Base-by-base conservation (phyloP, 306 rosid species). In the Cucurbita pepo region DNA sequence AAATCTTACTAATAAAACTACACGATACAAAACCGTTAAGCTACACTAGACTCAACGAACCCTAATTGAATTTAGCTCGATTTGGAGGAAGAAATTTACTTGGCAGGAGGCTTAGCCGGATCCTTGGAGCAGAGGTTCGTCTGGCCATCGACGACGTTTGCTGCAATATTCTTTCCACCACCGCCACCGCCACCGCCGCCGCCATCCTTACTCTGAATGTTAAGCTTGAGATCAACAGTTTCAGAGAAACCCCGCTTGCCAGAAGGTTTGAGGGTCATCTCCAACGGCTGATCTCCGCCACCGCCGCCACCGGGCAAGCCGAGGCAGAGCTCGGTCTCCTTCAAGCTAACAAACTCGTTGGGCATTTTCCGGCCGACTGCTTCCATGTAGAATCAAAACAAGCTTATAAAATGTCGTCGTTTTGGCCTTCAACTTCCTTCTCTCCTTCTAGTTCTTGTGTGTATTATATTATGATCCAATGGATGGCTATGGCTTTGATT, bases 251-350 rank as follows among this genome's bases (percentile, higher is more conserved):
- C 89, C 56, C 94, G 79, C 82, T 88, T 88, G 48, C 84, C 89
- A 2, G 69, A 30, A 40, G 85, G 75, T 64, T 77, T 86, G 1
- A 82, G 83, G 14, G 86, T 81, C 55, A 45, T 37, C 45, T 88
- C 88, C 47, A 69, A 73, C 55, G 79, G 30, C 36, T 41, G 69
- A 57, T 85, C 64, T 77, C 48, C 3, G 60, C 76, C 3, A 59
- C 76, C 1, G 8, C 67, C 0, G 43, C 69, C 77, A 0, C 94
- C 90, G 2, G 95, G 95, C 70, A 88, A 8, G 10, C 91, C 95
- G 21, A 88, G 84, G 56, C 95, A 88, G 8, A 88, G 84, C 86
- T 88, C 95, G 2, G 95, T 88, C 82, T 84, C 90, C 87, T 69
- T 88, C 56, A 88, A 72, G 54, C 56, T 73, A 12, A 22, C 9